These are phyloP conservation scores for Fusarium ambrosium DNA, from an alignment of 2,329 filamentous ascomycete genomes.

Conservation along the genomic window DNA sequence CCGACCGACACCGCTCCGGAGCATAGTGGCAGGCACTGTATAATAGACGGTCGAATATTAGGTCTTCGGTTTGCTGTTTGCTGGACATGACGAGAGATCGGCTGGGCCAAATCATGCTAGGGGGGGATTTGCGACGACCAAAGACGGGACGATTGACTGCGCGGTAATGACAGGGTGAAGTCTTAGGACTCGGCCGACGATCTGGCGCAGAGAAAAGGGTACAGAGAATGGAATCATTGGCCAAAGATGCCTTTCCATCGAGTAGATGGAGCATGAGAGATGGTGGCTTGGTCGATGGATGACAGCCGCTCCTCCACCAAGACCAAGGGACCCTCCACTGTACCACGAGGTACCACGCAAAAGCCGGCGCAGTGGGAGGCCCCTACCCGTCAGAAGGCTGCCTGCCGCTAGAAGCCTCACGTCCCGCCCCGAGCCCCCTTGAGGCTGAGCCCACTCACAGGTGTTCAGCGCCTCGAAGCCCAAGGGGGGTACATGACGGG, in stretches of 20 bases:
- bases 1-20: conserved; percentile 38
- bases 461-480: background rate
- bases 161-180: conserved; percentile 7
- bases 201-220: conserved; percentile 15
- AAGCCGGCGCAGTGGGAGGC: conserved; percentile 14
- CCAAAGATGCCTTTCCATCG: background rate
- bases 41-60: conserved; percentile 7
- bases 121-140: background rate
- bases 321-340: background rate
- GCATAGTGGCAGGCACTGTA: conserved; percentile 27
- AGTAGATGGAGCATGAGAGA: background rate
- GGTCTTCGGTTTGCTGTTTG: conserved; percentile 34
- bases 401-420: conserved; percentile 18
- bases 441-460: conserved; percentile 22
- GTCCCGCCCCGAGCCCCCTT: conserved; percentile 19
- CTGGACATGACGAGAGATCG: conserved; percentile 21
- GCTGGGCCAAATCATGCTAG: conserved; percentile 18
- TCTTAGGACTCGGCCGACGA: conserved; percentile 13
- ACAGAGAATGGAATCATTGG: conserved; percentile 14
- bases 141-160: conserved; percentile 16
- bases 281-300: conserved; percentile 11
- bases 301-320: conserved; percentile 19
- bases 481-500: background rate
- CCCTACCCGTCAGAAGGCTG: conserved; percentile 22
- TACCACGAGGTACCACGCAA: background rate